Conservation (phyloP, 140 eudicot genomes). For the Senecio squalidus region DNA sequence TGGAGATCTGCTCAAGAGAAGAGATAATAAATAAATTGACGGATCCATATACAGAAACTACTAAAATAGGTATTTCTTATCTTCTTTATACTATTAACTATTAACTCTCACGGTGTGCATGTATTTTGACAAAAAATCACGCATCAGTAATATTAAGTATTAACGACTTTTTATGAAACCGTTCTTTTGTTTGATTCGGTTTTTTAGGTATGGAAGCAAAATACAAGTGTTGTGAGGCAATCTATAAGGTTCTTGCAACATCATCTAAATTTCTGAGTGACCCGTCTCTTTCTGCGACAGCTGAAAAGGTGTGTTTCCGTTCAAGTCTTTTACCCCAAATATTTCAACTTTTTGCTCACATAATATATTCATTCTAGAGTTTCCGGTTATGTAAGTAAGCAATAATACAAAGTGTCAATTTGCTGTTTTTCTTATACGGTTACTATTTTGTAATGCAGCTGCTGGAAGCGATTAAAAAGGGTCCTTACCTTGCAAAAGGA, state of each 20-base stretch:
- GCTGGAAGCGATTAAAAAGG: slow-evolving; percentile 67
- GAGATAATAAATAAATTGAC: slow-evolving; percentile 68
- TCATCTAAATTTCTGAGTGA: slow-evolving; percentile 53
- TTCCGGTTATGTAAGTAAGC: too few species aligned
- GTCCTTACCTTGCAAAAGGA: slow-evolving; percentile 71
- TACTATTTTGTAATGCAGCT: slow-evolving; percentile 45
- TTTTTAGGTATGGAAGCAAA: slow-evolving; percentile 91
- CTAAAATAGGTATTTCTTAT: slow-evolving; percentile 55
- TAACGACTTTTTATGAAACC: too few species aligned
- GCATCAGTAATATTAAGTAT: too few species aligned
- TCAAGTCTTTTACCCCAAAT: too few species aligned
- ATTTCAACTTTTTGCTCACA: neutral
- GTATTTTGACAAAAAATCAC: neutral
- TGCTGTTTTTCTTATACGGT: neutral
- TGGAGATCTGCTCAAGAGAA: slow-evolving; percentile 77
- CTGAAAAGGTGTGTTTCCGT: slow-evolving; percentile 51
- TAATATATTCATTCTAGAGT: too few species aligned
- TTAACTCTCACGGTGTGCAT: neutral
- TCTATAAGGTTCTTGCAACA: slow-evolving; percentile 45
- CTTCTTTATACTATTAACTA: too few species aligned
- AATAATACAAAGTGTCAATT: too few species aligned
- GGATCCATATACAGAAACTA: slow-evolving; percentile 59
- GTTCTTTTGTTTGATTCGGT: neutral
- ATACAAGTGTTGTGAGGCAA: slow-evolving; percentile 62
- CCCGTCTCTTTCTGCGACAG: slow-evolving; percentile 48